These are phyloP conservation scores for Macrotyloma uniflorum DNA, from an alignment of 306 rosid species.

Conservation along the genomic window DNA sequence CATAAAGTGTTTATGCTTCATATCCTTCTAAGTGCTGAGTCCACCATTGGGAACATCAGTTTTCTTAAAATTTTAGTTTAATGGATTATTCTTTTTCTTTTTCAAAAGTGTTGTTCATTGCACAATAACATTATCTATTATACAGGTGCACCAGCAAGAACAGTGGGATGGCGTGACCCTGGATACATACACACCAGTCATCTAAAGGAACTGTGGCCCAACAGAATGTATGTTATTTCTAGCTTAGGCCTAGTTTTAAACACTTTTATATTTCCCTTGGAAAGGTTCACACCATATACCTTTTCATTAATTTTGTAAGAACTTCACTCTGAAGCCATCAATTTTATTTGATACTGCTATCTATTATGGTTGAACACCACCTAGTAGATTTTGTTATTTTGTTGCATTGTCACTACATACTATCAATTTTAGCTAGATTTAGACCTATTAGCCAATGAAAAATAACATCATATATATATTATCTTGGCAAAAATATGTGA, in stretches of 20 bases:
- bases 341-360: neutral
- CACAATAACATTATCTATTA: neutral
- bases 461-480: too few relatives aligned
- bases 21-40: neutral
- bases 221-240: conserved; percentile 57
- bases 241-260: conserved; percentile 12
- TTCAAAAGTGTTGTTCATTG: neutral
- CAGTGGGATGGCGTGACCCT: conserved; percentile 96
- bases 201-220: conserved; percentile 85
- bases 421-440: neutral
- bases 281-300: neutral
- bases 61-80: neutral
- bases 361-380: neutral
- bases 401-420: neutral
- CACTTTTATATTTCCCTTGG: neutral
- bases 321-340: neutral
- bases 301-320: conserved; percentile 4
- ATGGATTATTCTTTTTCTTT: neutral
- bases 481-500: too few relatives aligned
- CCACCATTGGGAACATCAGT: neutral
- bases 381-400: neutral
- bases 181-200: conserved; percentile 84
- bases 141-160: conserved; percentile 89
- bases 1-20: neutral
- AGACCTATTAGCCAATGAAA: neutral